Conservation (phyloP, 2,329 filamentous ascomycete species). For the Pseudocercospora musae region DNA sequence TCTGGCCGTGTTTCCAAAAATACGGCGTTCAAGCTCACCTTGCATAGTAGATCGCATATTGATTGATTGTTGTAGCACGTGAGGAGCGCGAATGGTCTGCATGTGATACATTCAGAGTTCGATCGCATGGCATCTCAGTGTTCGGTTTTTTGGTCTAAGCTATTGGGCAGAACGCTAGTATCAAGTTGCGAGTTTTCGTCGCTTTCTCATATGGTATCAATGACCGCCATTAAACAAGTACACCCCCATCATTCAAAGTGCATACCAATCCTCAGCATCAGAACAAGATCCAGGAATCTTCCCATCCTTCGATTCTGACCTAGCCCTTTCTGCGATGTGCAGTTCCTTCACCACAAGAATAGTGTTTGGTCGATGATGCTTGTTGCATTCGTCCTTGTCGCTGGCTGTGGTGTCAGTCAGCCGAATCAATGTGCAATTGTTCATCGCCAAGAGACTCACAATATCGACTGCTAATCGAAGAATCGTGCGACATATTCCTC, state of each 20-base stretch:
- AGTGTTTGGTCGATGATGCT: conserved; percentile 1
- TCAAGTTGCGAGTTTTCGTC: neutral
- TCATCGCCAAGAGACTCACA: neutral
- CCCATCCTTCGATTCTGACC: neutral
- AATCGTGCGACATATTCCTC: neutral
- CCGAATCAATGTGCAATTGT: neutral
- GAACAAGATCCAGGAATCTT: neutral
- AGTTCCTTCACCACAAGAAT: conserved; percentile 1
- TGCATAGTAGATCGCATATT: neutral
- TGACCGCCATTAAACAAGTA: neutral
- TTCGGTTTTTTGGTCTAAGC: neutral
- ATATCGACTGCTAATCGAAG: neutral
- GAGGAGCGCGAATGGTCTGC: neutral
- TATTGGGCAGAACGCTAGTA: neutral
- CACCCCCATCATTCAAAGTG: neutral
- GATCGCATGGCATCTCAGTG: neutral
- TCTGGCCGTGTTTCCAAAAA: neutral
- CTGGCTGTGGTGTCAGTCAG: neutral
- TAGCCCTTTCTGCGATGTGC: neutral
- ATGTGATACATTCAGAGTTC: neutral
- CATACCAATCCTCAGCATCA: neutral
- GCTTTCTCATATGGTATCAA: neutral
- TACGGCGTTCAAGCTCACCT: neutral
- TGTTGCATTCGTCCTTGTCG: neutral
- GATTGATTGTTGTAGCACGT: neutral